phyloP scores from a whole-genome alignment of 78 protist species.

The Trichosphaerium sp. region DNA sequence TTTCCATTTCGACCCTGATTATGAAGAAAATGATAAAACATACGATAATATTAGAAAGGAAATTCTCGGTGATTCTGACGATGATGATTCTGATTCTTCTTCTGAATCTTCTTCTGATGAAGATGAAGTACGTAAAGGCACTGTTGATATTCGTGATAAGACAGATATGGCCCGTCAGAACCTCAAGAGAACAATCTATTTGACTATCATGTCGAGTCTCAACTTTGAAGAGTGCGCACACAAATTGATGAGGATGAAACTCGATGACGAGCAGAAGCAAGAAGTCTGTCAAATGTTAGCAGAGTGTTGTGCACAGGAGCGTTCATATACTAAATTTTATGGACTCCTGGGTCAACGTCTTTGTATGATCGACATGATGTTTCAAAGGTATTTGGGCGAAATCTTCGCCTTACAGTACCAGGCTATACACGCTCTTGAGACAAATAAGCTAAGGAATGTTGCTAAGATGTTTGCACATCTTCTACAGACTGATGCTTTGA shows the following conservation, averaged over 20 bases:
- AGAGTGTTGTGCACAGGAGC: constrained; percentile 89
- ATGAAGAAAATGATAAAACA: constrained; percentile 63
- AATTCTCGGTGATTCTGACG: constrained; percentile 53
- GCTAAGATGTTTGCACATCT: constrained; percentile 68
- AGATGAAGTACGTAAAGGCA: not conserved
- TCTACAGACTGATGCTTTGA: constrained; percentile 46
- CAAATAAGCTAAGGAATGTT: constrained; percentile 66
- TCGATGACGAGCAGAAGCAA: constrained; percentile 44
- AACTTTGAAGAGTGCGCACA: constrained; percentile 90
- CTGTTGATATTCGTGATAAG: constrained; percentile 33
- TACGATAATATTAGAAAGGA: constrained; percentile 26
- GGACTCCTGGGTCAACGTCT: constrained; percentile 78
- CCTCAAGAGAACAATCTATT: constrained; percentile 75
- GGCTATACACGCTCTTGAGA: constrained; percentile 81
- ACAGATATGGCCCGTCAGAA: constrained; percentile 60
- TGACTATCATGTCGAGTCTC: constrained; percentile 75
- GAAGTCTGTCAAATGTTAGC: constrained; percentile 83
- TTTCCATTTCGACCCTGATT: constrained; percentile 77
- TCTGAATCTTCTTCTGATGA: not conserved
- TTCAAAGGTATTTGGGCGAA: constrained; percentile 41
- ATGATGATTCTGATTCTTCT: not conserved
- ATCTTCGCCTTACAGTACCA: constrained; percentile 55
- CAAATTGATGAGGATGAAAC: constrained; percentile 66
- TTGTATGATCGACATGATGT: constrained; percentile 60
- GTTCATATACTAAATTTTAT: constrained; percentile 72